A percentile compares a stretch with the other conserved stretches of the same genome.
Conservation (phyloP, 306 rosid species). For the Pterocarpus macrocarpus region DNA sequence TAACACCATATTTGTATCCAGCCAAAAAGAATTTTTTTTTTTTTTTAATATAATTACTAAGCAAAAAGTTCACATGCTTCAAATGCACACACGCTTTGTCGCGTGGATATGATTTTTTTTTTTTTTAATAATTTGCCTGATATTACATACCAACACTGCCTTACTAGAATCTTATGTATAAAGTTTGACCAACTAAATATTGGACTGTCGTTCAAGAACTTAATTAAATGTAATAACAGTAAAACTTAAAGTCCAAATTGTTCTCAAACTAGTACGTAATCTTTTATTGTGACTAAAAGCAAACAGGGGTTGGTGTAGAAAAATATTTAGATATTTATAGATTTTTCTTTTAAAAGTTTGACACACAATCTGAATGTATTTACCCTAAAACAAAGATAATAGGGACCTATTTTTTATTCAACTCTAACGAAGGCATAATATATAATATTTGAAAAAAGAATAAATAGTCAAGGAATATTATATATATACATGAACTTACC, state of each 20-base stretch:
- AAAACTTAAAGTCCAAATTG: background rate
- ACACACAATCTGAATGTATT: no score
- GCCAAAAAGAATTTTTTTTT: no score
- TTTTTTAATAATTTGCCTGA: background rate
- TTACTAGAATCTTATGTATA: background rate
- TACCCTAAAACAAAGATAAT: no score
- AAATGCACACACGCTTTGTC: background rate
- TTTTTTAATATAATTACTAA: background rate
- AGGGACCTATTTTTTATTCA: no score
- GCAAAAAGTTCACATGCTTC: background rate
- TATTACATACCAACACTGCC: background rate
- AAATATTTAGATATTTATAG: background rate
- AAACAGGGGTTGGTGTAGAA: background rate
- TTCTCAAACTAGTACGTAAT: background rate
- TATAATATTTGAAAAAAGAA: no score
- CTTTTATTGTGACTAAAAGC: background rate
- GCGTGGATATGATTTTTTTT: background rate
- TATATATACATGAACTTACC: constrained; percentile 50
- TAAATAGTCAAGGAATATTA: background rate
- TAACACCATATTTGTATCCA: background rate
- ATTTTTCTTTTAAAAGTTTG: no score
- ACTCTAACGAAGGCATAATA: no score
- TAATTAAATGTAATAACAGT: background rate
- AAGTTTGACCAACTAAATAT: constrained; percentile 31
- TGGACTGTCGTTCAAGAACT: background rate